These are phyloP conservation scores for Paraphoma sp. DNA, from an alignment of 2,329 filamentous ascomycete genomes.

Conservation along the genomic window DNA sequence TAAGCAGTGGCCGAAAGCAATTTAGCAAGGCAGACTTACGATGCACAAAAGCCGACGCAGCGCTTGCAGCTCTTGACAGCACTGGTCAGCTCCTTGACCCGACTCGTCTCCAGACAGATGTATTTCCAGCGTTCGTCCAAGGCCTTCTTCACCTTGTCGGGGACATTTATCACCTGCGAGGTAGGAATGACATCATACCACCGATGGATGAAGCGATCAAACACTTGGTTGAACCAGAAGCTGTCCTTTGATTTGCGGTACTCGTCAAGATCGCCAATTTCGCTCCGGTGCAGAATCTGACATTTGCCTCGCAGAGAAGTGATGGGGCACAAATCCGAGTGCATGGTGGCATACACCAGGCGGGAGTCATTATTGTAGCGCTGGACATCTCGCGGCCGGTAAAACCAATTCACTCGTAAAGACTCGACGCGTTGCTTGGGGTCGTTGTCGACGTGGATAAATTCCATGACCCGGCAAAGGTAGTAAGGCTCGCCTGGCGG, in stretches of 20 bases:
- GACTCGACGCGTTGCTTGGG: conserved; percentile 77
- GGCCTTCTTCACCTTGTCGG: conserved; percentile 91
- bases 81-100: conserved; percentile 93
- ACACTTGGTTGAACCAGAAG: conserved; percentile 98
- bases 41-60: conserved; percentile 89
- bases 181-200: conserved; percentile 98
- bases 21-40: conserved; percentile 62
- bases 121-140: conserved; percentile 96
- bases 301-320: conserved; percentile 94
- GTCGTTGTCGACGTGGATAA: conserved; percentile 78
- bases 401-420: conserved; percentile 97
- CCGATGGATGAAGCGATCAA: conserved; percentile 97
- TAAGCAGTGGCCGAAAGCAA: background rate
- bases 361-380: conserved; percentile 91
- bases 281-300: conserved; percentile 84
- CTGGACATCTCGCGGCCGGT: conserved; percentile 93
- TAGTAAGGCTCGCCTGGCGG: conserved; percentile 98
- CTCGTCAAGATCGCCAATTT: conserved; percentile 81
- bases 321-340: conserved; percentile 93
- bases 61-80: conserved; percentile 96
- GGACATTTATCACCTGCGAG: conserved; percentile 91
- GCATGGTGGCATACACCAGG: conserved; percentile 95
- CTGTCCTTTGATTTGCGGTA: conserved; percentile 85
- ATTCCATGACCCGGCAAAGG: conserved; percentile 97
- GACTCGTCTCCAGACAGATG: conserved; percentile 90